These are phyloP conservation scores for Arachis monticola DNA, from an alignment of 331 rosid genomes.

Conservation along the genomic window DNA sequence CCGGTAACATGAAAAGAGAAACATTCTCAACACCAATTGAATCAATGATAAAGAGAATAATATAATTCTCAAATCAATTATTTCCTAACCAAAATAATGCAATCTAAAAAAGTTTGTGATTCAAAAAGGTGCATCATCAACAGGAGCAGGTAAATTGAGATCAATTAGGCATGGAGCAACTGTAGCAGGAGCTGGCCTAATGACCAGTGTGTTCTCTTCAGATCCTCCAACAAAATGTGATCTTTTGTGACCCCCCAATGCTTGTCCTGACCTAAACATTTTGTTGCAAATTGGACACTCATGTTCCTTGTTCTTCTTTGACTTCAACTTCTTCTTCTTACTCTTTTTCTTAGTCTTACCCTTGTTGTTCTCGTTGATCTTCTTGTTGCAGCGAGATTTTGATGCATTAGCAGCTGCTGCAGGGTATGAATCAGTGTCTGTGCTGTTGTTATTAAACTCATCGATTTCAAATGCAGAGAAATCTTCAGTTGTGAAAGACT, in stretches of 20 bases:
- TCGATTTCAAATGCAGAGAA: constrained; percentile 58
- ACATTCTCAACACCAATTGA: constrained; percentile 15
- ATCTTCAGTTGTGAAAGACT: constrained; percentile 54
- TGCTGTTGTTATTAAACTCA: constrained; percentile 49
- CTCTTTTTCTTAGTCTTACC: constrained; percentile 39
- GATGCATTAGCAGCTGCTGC: constrained; percentile 5
- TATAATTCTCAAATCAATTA: constrained; percentile 24
- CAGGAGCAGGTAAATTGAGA: constrained; percentile 92
- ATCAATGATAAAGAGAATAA: not conserved
- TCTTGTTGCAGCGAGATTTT: constrained; percentile 37
- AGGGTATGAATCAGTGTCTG: constrained; percentile 50
- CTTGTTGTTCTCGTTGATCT: constrained; percentile 38
- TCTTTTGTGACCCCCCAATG: constrained; percentile 97
- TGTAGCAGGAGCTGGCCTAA: constrained; percentile 47
- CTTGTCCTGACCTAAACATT: constrained; percentile 87
- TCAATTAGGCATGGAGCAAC: constrained; percentile 63
- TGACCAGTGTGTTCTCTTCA: constrained; percentile 59
- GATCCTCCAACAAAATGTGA: constrained; percentile 85
- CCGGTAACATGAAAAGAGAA: constrained; percentile 23
- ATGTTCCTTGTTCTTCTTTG: constrained; percentile 70
- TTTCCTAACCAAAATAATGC: constrained; percentile 45
- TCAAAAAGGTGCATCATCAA: constrained; percentile 60
- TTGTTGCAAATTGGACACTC: constrained; percentile 86
- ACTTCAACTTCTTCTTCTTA: constrained; percentile 50
- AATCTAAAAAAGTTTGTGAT: constrained; percentile 36